Percentiles rank a stretch among this genome's conserved stretches.
phyloP scores from a whole-genome alignment of 2,329 filamentous ascomycete species.

The Aureobasidium sp. region DNA sequence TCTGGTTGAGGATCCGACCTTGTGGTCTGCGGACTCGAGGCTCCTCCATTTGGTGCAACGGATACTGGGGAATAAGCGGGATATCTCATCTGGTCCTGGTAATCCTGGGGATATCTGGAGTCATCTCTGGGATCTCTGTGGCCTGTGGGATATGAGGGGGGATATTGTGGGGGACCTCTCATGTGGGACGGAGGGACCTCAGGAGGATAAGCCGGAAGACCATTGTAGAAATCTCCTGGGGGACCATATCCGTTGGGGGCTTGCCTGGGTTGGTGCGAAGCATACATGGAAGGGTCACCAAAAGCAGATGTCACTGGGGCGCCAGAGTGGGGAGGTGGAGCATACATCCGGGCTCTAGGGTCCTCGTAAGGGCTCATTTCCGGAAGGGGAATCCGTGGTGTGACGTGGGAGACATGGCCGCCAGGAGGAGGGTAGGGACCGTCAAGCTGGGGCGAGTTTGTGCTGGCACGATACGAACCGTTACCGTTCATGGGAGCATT shows the following conservation, averaged over 20 bases:
- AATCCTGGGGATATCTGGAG: conserved; percentile 15
- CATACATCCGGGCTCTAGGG: conserved; percentile 4
- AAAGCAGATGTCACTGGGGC: conserved; percentile 8
- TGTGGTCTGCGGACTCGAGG: conserved; percentile 7
- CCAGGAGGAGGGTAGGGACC: conserved; percentile 21
- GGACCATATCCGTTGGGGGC: not conserved
- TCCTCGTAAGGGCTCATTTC: conserved; percentile 16
- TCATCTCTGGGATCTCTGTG: conserved; percentile 23
- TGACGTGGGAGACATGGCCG: conserved; percentile 1
- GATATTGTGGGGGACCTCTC: conserved; percentile 18
- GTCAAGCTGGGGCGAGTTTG: conserved; percentile 27
- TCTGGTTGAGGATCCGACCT: conserved; percentile 12
- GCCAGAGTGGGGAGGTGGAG: conserved; percentile 5
- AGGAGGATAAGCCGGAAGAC: conserved; percentile 5
- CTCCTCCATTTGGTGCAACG: not conserved
- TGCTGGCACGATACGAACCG: conserved; percentile 5
- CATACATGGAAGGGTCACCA: conserved; percentile 13
- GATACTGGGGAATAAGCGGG: conserved; percentile 5
- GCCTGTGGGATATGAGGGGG: not conserved
- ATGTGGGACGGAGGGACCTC: conserved; percentile 3
- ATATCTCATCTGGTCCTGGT: conserved; percentile 28
- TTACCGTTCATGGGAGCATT: conserved; percentile 16
- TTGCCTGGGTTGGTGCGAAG: conserved; percentile 6
- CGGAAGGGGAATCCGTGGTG: conserved; percentile 1
- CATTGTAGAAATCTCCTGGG: conserved; percentile 7